Evolutionary conservation across 192 early-diverging fungal species (phyloP).

Genomic region (Pilobolus umbonatus): DNA sequence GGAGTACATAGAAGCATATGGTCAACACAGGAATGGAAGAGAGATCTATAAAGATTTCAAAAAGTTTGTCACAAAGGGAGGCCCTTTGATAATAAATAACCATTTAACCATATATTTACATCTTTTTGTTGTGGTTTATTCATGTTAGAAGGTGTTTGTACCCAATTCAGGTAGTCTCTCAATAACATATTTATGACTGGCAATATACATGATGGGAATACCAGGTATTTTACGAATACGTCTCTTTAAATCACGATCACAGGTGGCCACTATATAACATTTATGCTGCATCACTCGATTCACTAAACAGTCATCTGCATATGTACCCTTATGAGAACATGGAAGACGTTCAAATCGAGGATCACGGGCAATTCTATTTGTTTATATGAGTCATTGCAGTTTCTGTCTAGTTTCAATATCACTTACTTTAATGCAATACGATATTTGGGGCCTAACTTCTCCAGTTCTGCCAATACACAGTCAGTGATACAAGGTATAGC

Average conservation of each 20-base stretch:
- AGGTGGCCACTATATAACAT: slow-evolving; percentile 98
- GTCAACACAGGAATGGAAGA: no score
- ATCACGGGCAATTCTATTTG: slow-evolving; percentile 79
- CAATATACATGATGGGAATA: slow-evolving; percentile 97
- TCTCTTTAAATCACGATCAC: slow-evolving; percentile 93
- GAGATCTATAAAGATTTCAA: neutral
- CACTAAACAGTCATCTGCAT: slow-evolving; percentile 99
- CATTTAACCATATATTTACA: neutral
- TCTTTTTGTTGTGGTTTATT: neutral
- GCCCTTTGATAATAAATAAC: neutral
- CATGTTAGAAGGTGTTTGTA: slow-evolving; percentile 9
- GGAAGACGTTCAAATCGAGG: slow-evolving; percentile 95
- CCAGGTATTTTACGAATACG: slow-evolving; percentile 94
- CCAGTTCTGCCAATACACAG: slow-evolving; percentile 98
- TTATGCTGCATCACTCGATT: slow-evolving; percentile 87
- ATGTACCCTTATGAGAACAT: slow-evolving; percentile 96
- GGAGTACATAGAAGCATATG: no score
- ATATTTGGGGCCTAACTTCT: slow-evolving; percentile 95
- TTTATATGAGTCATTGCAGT: neutral
- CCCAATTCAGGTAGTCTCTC: slow-evolving; percentile 85
- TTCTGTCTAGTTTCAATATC: neutral
- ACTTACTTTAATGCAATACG: slow-evolving; percentile 81
- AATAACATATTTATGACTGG: slow-evolving; percentile 84
- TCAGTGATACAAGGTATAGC: slow-evolving; percentile 95
- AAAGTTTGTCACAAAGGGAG: neutral